A percentile compares a stretch with the other conserved stretches of the same genome.
phyloP scores from a whole-genome alignment of 2,329 filamentous ascomycete species.

The Hypoxylon sp. region DNA sequence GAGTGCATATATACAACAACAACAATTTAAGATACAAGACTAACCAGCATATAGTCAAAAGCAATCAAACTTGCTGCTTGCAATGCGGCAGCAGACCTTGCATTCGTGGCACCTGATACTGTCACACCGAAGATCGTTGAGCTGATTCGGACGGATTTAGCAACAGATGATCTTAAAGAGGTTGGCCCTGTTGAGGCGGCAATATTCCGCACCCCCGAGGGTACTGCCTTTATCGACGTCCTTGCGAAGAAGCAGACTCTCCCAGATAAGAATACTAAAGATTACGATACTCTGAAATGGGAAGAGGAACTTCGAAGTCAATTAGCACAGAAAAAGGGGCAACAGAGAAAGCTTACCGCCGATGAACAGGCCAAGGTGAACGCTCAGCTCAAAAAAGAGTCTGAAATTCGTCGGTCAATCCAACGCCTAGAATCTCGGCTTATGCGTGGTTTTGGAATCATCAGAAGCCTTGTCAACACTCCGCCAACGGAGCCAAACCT shows the following conservation, averaged over 20 bases:
- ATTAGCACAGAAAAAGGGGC: slow-evolving; percentile 92
- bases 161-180: slow-evolving; percentile 76
- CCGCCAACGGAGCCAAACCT: slow-evolving; percentile 89
- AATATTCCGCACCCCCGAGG: slow-evolving; percentile 92
- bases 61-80: slow-evolving; percentile 79
- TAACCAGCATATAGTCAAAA: slow-evolving; percentile 53
- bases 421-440: slow-evolving; percentile 78
- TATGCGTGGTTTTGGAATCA: slow-evolving; percentile 86
- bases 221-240: slow-evolving; percentile 90
- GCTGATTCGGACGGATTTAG: slow-evolving; percentile 81
- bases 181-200: slow-evolving; percentile 91
- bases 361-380: slow-evolving; percentile 94
- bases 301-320: slow-evolving; percentile 91
- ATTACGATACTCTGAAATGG: slow-evolving; percentile 97
- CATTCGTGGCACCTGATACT: slow-evolving; percentile 89
- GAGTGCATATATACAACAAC: slow-evolving; percentile 40
- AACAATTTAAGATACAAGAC: background rate
- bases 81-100: slow-evolving; percentile 88
- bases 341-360: slow-evolving; percentile 88
- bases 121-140: slow-evolving; percentile 83
- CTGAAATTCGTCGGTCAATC: slow-evolving; percentile 81
- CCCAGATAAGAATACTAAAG: slow-evolving; percentile 91
- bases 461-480: slow-evolving; percentile 84
- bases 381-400: slow-evolving; percentile 89
- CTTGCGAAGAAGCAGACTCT: slow-evolving; percentile 83